phyloP scores from a whole-genome alignment of 2,329 filamentous ascomycete species.

The Sporothrix brasiliensis region DNA sequence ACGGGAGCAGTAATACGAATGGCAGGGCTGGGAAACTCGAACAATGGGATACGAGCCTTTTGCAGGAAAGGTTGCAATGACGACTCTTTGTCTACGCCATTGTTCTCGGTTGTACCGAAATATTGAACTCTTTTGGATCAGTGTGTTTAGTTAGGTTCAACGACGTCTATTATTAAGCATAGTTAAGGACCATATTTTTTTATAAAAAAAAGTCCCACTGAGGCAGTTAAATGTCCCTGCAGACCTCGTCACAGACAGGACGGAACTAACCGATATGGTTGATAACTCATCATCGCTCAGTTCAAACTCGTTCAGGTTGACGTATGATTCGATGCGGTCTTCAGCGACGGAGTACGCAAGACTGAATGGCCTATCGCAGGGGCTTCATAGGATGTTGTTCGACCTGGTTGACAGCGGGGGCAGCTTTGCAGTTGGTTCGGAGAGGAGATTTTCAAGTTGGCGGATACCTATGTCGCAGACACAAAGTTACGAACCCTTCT shows the following conservation, averaged over 20 bases:
- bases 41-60: not conserved
- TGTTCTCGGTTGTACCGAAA: not conserved
- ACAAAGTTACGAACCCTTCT: slow-evolving; percentile 33
- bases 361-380: slow-evolving; percentile 74
- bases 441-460: slow-evolving; percentile 56
- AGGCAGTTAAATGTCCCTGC: slow-evolving; percentile 72
- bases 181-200: slow-evolving; percentile 41
- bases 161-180: not conserved
- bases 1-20: not conserved
- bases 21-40: not conserved
- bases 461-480: slow-evolving; percentile 34
- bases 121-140: not conserved
- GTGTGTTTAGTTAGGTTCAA: not conserved
- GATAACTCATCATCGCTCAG: slow-evolving; percentile 73
- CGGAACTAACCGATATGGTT: slow-evolving; percentile 66
- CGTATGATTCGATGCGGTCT: slow-evolving; percentile 74
- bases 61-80: not conserved
- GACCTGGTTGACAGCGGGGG: slow-evolving; percentile 76
- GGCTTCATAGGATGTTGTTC: slow-evolving; percentile 78
- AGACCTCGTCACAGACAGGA: slow-evolving; percentile 75
- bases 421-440: slow-evolving; percentile 63
- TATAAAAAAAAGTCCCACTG: slow-evolving; percentile 78
- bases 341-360: slow-evolving; percentile 83
- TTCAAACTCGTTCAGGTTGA: slow-evolving; percentile 66
- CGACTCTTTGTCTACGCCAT: not conserved